These are phyloP conservation scores for Triticum monococcum DNA, from an alignment of 176 grass and related monocot species.

Conservation along the genomic window DNA sequence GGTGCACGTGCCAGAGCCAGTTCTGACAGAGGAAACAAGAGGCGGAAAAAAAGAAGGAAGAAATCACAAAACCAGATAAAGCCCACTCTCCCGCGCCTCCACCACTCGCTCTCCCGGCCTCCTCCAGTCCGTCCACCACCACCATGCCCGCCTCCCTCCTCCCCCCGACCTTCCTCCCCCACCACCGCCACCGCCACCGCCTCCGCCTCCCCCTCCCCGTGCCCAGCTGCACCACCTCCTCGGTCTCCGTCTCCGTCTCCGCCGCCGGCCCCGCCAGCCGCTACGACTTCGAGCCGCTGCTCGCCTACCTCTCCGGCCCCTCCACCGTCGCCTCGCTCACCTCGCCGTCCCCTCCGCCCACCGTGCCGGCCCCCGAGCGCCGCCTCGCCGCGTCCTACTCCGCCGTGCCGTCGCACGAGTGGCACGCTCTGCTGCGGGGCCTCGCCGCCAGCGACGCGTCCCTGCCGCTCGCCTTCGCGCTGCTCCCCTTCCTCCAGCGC, in stretches of 20 bases:
- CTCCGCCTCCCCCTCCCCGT: slow-evolving; percentile 4
- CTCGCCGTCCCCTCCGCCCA: slow-evolving; percentile 21
- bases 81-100: slow-evolving; percentile 12
- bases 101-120: slow-evolving; percentile 37
- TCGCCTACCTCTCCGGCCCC: slow-evolving; percentile 56
- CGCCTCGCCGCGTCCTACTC: slow-evolving; percentile 59
- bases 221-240: neutral
- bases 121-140: neutral
- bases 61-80: slow-evolving; percentile 47
- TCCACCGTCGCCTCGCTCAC: slow-evolving; percentile 8
- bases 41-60: neutral
- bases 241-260: neutral
- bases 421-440: slow-evolving; percentile 64
- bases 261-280: neutral
- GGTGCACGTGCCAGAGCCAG: too few relatives aligned
- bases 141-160: slow-evolving; percentile 37
- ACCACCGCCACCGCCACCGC: slow-evolving; percentile 1
- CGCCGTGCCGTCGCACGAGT: slow-evolving; percentile 57
- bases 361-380: slow-evolving; percentile 41
- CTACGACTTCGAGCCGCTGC: slow-evolving; percentile 80
- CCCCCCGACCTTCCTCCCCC: slow-evolving; percentile 25
- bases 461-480: slow-evolving; percentile 63
- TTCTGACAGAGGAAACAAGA: neutral
- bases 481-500: slow-evolving; percentile 78
- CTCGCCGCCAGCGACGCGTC: slow-evolving; percentile 63